Conservation (phyloP, 768 basidiomycete genomes). For the Baorangia bicolor region DNA sequence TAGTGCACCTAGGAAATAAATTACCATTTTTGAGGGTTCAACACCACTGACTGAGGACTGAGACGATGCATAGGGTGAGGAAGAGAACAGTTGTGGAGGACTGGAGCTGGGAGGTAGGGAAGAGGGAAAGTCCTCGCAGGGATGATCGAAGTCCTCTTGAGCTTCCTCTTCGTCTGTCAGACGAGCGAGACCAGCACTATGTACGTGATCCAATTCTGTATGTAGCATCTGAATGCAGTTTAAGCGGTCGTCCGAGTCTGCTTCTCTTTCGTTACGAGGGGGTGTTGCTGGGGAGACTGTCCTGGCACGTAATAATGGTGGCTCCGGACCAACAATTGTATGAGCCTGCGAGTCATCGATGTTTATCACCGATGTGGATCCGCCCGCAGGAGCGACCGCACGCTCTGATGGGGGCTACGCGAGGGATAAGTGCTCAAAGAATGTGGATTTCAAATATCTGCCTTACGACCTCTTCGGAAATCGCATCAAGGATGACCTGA, state of each 20-base stretch:
- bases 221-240: neutral
- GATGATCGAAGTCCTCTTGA: constrained; percentile 4
- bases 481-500: neutral
- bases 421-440: neutral
- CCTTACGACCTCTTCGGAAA: constrained; percentile 13
- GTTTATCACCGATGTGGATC: neutral
- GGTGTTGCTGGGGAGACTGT: neutral
- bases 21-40: constrained; percentile 14
- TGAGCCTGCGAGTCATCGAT: neutral
- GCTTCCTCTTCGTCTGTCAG: constrained; percentile 1
- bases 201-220: neutral
- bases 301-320: neutral
- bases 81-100: constrained; percentile 42
- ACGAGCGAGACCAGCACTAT: neutral
- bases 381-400: neutral
- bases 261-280: neutral
- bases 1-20: neutral
- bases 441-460: neutral
- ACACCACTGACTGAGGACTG: constrained; percentile 24
- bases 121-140: constrained; percentile 12
- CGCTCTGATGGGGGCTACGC: neutral
- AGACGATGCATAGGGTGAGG: constrained; percentile 40
- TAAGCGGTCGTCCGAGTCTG: neutral
- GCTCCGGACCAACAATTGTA: neutral
- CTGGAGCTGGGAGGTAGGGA: constrained; percentile 46